Conservation (phyloP, 306 rosid species). For the Lagenaria siceraria region DNA sequence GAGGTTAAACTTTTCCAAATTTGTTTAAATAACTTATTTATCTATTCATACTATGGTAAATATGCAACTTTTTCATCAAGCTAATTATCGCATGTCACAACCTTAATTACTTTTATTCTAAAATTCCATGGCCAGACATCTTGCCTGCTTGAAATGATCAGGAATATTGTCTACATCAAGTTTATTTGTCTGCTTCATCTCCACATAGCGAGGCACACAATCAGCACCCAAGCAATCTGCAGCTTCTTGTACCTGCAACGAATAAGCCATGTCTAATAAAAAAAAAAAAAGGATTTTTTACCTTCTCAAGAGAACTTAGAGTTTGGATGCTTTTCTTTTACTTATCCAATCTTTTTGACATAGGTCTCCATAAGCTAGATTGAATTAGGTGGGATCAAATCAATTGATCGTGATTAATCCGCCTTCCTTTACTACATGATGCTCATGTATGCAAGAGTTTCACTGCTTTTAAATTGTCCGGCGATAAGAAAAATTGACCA, state of each 20-base stretch:
- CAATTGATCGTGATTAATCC: not conserved
- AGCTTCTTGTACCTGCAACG: conserved; percentile 75
- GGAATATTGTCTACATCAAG: conserved; percentile 45
- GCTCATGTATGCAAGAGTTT: not conserved
- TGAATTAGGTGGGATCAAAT: not conserved
- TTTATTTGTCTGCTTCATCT: conserved; percentile 48
- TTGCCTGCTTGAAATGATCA: conserved; percentile 42
- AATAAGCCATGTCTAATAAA: conserved; percentile 10
- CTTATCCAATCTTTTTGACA: not conserved
- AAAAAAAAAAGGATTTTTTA: not conserved
- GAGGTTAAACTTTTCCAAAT: not conserved
- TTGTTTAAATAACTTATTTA: not conserved
- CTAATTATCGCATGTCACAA: not conserved
- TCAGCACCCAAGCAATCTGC: conserved; percentile 96
- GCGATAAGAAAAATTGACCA: not conserved
- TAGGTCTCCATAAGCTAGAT: conserved; percentile 2
- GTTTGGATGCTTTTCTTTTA: not conserved
- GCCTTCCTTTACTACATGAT: not conserved
- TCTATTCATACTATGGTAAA: not conserved
- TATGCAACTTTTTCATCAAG: not conserved
- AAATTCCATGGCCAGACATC: conserved; percentile 15
- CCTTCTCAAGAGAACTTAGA: not conserved
- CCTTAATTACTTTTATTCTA: not conserved
- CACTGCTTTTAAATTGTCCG: not conserved
- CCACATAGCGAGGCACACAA: conserved; percentile 73